Base-by-base conservation (phyloP, 306 rosid genomes). In the Castanopsis chinensis region DNA sequence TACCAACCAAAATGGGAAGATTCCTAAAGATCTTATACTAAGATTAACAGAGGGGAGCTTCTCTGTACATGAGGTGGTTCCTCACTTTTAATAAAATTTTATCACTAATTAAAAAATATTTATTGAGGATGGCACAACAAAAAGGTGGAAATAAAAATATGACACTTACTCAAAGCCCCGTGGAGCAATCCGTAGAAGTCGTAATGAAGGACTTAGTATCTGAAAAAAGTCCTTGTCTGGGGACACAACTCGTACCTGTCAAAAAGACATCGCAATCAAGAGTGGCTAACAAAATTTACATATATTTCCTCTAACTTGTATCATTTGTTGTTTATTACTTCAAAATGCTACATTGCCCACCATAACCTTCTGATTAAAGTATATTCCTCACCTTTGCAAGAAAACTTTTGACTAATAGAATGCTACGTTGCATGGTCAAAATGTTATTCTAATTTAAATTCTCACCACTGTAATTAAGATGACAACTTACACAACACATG, bases 211-310 rank as follows among this genome's bases (percentile, higher is more conserved):
- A 81, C 95, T 91, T 70, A 94, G 76, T 73, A 94, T 91, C 90
- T 94, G 99, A 35, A 94, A 94, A 74, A 95, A 95, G 76, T 95
- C 99, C 81, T 95, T 95, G 88, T 95, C 99, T 3, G 99, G 99
- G 84, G 99, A 95, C 74, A 95, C 99, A 76, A 95, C 97, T 45
- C 98, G 92, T 71, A 95, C 99, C 98, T 94, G 80, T 81, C 71
- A 80, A 72, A 73, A 82, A 80, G 37, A 71, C 52, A 68, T 72
- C 23, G 72, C 76, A 84, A 80, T 54, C 78, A 83, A 72, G 33
- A 75, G 64, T 76, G 27, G 74, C 69, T 20, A 51, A 70, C 73
- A 83, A 73, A 75, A 69, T 60, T 70, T 56, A 69, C 21, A 67
- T 61, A 65, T 13, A 35, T 76, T 59, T 76, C 52, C 58, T 79